phyloP scores from a whole-genome alignment of 202 grass and related monocot species.

The Brachypodium distachyon region DNA sequence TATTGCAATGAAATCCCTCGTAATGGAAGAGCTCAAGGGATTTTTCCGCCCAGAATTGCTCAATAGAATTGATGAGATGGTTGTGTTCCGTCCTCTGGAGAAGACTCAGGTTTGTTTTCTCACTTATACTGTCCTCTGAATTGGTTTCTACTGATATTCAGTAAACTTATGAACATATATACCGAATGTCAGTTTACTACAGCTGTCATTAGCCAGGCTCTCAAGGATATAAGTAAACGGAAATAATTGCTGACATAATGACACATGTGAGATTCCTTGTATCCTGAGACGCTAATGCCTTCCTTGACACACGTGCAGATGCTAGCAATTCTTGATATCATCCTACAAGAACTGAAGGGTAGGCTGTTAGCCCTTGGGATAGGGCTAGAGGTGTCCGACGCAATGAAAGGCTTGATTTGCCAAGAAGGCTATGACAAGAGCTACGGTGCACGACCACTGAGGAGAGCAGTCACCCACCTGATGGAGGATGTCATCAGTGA shows the following conservation, averaged over 20 bases:
- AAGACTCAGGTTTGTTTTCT: conserved; percentile 67
- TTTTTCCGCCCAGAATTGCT: conserved; percentile 93
- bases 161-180: not conserved
- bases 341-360: conserved; percentile 79
- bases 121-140: not conserved
- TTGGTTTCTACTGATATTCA: not conserved
- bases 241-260: not conserved
- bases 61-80: conserved; percentile 94
- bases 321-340: conserved; percentile 81
- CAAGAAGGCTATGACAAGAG: conserved; percentile 72
- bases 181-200: not conserved
- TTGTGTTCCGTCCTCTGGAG: conserved; percentile 82
- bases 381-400: conserved; percentile 67
- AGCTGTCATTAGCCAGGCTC: not conserved
- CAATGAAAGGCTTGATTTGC: conserved; percentile 67
- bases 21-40: conserved; percentile 75
- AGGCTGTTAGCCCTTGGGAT: conserved; percentile 59
- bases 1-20: conserved; percentile 67
- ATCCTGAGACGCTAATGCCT: not conserved
- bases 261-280: not conserved
- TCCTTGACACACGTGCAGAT: conserved; percentile 45
- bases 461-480: conserved; percentile 69
- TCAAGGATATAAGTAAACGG: not conserved
- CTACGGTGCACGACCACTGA: conserved; percentile 67
- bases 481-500: conserved; percentile 86